Percentiles rank a stretch among this genome's conserved stretches.
phyloP scores from a whole-genome alignment of 139 green algal genomes.

The Tetradesmus lagerheimii region DNA sequence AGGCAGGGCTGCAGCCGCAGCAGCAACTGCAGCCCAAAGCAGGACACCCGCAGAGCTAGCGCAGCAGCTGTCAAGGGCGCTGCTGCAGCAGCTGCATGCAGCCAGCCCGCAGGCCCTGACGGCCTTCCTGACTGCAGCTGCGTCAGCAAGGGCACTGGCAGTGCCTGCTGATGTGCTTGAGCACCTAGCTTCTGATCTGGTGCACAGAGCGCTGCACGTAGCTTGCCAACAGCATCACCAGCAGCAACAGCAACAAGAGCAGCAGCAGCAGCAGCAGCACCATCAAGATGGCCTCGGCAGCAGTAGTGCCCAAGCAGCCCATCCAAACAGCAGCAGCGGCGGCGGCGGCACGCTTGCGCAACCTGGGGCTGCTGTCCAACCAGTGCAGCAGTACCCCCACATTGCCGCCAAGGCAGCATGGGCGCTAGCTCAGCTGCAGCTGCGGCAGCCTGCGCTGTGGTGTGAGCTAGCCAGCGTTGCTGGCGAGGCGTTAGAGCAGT shows the following conservation, averaged over 20 bases:
- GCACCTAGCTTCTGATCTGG: neutral
- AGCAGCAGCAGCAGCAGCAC: slow-evolving; percentile 23
- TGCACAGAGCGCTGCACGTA: slow-evolving; percentile 14
- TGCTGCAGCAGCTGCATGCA: slow-evolving; percentile 16
- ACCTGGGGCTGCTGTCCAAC: neutral
- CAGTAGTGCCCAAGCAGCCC: neutral
- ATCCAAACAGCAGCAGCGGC: neutral
- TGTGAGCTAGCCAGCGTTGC: slow-evolving; percentile 30
- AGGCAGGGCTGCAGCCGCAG: neutral
- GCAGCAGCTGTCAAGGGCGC: slow-evolving; percentile 5
- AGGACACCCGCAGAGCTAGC: neutral
- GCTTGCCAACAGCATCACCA: slow-evolving; percentile 25
- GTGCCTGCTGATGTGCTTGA: slow-evolving; percentile 3
- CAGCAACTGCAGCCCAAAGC: neutral
- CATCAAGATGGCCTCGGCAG: no score
- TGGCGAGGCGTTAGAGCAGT: slow-evolving; percentile 5
- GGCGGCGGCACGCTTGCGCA: neutral
- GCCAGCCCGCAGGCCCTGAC: neutral
- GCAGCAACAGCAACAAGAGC: neutral
- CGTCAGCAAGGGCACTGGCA: neutral
- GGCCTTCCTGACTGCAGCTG: slow-evolving; percentile 24
- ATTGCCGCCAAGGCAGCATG: neutral
- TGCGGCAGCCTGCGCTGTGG: slow-evolving; percentile 20
- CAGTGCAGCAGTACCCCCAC: slow-evolving; percentile 14
- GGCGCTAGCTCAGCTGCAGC: neutral